phyloP scores from a whole-genome alignment of 768 basidiomycete genomes.

The Leccinum fibrillosum region DNA sequence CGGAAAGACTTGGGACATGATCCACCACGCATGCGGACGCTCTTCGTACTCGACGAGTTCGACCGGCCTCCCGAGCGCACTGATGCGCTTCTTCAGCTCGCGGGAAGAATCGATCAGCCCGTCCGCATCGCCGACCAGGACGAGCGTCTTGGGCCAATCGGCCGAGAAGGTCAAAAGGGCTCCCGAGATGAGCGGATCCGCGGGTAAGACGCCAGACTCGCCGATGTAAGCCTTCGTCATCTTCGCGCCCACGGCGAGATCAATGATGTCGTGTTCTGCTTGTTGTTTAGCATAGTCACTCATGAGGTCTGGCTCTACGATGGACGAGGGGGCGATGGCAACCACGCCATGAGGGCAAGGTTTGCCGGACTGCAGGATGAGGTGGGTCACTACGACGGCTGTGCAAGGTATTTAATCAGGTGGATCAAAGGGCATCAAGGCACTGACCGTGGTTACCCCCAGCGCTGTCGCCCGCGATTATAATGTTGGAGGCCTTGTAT shows the following conservation, averaged over 20 bases:
- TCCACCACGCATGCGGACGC: constrained; percentile 24
- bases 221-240: constrained; percentile 9
- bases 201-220: constrained; percentile 3
- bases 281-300: constrained; percentile 4
- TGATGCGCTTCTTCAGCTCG: constrained; percentile 10
- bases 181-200: constrained; percentile 20
- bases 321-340: constrained; percentile 46
- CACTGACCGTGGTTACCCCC: constrained; percentile 25
- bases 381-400: constrained; percentile 26
- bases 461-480: constrained; percentile 24
- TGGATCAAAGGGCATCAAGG: not conserved
- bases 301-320: not conserved
- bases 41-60: constrained; percentile 25
- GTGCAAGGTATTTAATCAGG: not conserved
- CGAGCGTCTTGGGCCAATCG: constrained; percentile 22
- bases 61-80: not conserved
- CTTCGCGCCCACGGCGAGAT: accelerated
- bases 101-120: constrained; percentile 9
- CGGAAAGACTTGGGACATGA: constrained; percentile 10
- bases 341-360: constrained; percentile 53
- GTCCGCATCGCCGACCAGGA: constrained; percentile 21
- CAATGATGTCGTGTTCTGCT: constrained; percentile 1
- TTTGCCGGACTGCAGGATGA: constrained; percentile 49
- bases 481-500: constrained; percentile 19
- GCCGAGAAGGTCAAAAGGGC: constrained; percentile 10